phyloP scores from a whole-genome alignment of 257 asterid genomes.

The Salvia miltiorrhiza region DNA sequence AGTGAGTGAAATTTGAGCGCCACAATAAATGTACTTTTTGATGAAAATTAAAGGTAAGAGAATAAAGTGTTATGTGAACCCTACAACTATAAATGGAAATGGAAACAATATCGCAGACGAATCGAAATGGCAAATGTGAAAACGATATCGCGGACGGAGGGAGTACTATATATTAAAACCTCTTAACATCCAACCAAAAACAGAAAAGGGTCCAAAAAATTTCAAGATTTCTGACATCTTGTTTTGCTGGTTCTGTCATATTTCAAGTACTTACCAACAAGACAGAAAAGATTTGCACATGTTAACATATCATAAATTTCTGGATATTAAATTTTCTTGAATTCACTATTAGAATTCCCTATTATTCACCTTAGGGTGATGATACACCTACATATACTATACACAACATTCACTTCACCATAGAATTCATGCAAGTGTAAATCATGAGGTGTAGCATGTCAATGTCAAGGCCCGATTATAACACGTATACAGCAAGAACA shows the following conservation, averaged over 20 bases:
- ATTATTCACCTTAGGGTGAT: neutral
- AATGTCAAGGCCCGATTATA: neutral
- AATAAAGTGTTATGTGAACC: too few species aligned
- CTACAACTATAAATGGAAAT: too few species aligned
- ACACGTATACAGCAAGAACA: neutral
- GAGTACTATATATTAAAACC: too few species aligned
- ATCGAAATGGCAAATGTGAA: too few species aligned
- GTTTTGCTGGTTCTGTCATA: neutral
- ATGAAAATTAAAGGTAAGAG: too few species aligned
- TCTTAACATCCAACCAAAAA: neutral
- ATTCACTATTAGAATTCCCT: neutral
- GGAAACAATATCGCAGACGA: too few species aligned
- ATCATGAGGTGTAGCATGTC: neutral
- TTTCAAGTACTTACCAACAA: neutral
- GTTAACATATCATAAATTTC: neutral
- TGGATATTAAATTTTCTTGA: neutral
- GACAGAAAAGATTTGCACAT: neutral
- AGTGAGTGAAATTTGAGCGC: too few species aligned
- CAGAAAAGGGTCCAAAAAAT: neutral
- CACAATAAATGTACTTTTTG: too few species aligned
- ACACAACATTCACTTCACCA: neutral
- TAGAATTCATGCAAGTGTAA: neutral
- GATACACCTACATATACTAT: too few species aligned
- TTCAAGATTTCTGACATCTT: conserved; percentile 4
- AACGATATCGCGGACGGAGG: too few species aligned